Evolutionary conservation across 371 early-diverging fungal genomes (phyloP).

Genomic region (Quaeritorhiza haematococci): DNA sequence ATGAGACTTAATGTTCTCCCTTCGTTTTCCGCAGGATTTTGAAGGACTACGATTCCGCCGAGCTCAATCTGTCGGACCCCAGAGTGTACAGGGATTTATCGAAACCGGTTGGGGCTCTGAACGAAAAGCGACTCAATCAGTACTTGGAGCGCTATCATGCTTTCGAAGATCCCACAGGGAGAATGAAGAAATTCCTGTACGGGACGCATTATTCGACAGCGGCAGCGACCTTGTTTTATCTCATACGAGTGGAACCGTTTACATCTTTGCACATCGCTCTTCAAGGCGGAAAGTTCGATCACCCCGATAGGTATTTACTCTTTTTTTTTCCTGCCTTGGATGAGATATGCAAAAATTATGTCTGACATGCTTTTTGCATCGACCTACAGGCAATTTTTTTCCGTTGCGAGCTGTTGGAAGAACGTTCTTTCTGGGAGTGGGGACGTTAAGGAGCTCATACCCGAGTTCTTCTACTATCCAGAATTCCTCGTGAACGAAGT

Average conservation of each 20-base stretch:
- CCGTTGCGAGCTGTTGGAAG: constrained; percentile 38
- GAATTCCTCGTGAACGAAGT: constrained; percentile 73
- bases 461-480: constrained; percentile 85
- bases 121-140: constrained; percentile 51
- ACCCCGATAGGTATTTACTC: constrained; percentile 62
- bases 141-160: constrained; percentile 60
- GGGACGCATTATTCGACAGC: constrained; percentile 90
- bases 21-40: constrained; percentile 32
- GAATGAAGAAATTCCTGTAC: constrained; percentile 69
- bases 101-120: constrained; percentile 82
- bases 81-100: constrained; percentile 73
- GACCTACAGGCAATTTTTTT: constrained; percentile 43
- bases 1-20: too few species aligned
- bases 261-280: constrained; percentile 65
- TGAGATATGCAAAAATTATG: neutral
- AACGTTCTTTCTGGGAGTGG: constrained; percentile 43
- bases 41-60: constrained; percentile 50
- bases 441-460: constrained; percentile 84
- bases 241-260: constrained; percentile 83
- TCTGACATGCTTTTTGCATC: neutral
- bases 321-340: constrained; percentile 40
- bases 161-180: constrained; percentile 71
- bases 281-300: constrained; percentile 85
- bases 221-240: constrained; percentile 75
- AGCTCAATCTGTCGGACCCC: constrained; percentile 64